phyloP scores from a whole-genome alignment of 257 asterid species.

The Cinchona pubescens region DNA sequence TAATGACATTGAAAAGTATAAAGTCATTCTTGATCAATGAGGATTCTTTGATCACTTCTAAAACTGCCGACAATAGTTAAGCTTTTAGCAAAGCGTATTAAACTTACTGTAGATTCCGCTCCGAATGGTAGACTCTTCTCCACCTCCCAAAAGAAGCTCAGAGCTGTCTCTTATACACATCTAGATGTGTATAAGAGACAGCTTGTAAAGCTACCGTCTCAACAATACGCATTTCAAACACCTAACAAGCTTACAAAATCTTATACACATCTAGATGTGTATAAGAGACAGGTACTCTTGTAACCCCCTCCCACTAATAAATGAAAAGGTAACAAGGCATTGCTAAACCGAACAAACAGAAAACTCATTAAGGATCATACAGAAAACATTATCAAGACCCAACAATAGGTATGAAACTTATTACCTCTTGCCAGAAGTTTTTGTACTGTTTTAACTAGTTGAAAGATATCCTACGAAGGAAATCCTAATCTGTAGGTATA shows the following conservation, averaged over 20 bases:
- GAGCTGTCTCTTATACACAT: too few relatives aligned
- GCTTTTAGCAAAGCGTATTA: conserved; percentile 4
- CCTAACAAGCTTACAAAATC: background rate
- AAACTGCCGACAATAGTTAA: background rate
- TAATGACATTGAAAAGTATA: conserved; percentile 1
- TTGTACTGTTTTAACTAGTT: too few relatives aligned
- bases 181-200: too few relatives aligned
- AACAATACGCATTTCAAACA: conserved; percentile 17
- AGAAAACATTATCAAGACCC: background rate
- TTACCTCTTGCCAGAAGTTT: too few relatives aligned
- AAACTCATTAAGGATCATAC: background rate
- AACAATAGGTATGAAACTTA: background rate
- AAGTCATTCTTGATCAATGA: conserved; percentile 7
- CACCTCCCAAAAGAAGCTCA: conserved; percentile 93
- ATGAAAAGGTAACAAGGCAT: background rate
- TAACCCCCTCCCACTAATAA: too few relatives aligned
- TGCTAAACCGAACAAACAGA: background rate
- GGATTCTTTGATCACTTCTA: background rate
- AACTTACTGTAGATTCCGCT: conserved; percentile 79
- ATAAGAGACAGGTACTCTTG: too few relatives aligned
- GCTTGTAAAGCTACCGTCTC: too few relatives aligned
- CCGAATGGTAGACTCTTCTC: conserved; percentile 88
- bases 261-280: background rate
- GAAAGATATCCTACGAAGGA: too few relatives aligned
- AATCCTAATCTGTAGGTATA: background rate